A percentile compares a stretch with the other conserved stretches of the same genome.
These are phyloP conservation scores for Kluyveromyces aestuarii DNA, from an alignment of 805 yeast genomes.

Conservation along the genomic window DNA sequence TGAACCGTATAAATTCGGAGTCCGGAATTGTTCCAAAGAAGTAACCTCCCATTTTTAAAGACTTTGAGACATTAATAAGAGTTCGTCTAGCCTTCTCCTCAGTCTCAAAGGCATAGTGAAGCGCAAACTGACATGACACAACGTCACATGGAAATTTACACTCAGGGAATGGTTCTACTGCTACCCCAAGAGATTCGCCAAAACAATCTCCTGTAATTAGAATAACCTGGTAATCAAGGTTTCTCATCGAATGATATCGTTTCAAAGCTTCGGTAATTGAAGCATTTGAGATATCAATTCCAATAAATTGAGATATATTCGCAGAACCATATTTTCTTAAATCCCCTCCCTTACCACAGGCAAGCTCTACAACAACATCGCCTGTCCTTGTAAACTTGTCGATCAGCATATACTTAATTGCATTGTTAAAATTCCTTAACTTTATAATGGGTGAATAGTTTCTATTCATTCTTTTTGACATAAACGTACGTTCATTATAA, in stretches of 20 bases:
- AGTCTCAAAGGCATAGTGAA: constrained; percentile 89
- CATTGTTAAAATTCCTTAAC: constrained; percentile 82
- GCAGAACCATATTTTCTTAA: constrained; percentile 79
- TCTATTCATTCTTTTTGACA: constrained; percentile 53
- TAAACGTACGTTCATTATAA: constrained; percentile 76
- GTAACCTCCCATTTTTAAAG: constrained; percentile 72
- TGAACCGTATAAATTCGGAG: constrained; percentile 69
- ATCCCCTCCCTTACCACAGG: constrained; percentile 99
- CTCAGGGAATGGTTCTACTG: constrained; percentile 60
- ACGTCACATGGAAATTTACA: constrained; percentile 72
- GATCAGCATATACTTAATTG: constrained; percentile 78
- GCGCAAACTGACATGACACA: constrained; percentile 84
- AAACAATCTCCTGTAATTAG: constrained; percentile 93
- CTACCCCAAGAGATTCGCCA: constrained; percentile 55
- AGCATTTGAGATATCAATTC: constrained; percentile 85
- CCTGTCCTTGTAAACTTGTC: constrained; percentile 52
- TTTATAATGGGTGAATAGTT: constrained; percentile 76
- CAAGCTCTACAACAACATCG: constrained; percentile 68
- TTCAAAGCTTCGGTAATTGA: constrained; percentile 77
- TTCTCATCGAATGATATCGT: constrained; percentile 52
- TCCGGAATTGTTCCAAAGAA: constrained; percentile 95
- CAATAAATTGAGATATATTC: constrained; percentile 66
- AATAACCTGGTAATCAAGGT: constrained; percentile 63
- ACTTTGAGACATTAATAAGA: constrained; percentile 64
- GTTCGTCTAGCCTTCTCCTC: constrained; percentile 71